Conservation (phyloP, 805 yeast genomes). For the Kluyveromyces wickerhamii region DNA sequence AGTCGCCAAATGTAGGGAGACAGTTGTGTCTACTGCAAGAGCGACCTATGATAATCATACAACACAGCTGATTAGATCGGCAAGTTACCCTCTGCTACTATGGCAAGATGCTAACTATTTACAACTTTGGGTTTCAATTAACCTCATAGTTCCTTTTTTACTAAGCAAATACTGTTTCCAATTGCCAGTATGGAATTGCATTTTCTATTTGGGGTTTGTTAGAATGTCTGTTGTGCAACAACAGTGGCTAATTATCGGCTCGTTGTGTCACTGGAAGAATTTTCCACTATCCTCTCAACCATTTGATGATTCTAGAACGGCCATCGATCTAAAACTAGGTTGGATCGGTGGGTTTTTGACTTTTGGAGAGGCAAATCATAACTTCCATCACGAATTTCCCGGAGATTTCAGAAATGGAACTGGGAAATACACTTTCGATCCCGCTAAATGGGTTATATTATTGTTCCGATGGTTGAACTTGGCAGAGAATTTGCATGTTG, state of each 20-base stretch:
- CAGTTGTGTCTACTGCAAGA: slow-evolving; percentile 35
- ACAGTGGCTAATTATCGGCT: slow-evolving; percentile 66
- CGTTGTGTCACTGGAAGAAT: slow-evolving; percentile 61
- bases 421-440: slow-evolving; percentile 72
- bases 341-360: slow-evolving; percentile 54
- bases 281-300: slow-evolving; percentile 55
- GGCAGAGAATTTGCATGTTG: slow-evolving; percentile 49
- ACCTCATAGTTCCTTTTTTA: slow-evolving; percentile 55
- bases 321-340: slow-evolving; percentile 45
- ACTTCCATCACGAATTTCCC: slow-evolving; percentile 94
- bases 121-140: slow-evolving; percentile 40
- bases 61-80: slow-evolving; percentile 59
- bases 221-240: slow-evolving; percentile 73
- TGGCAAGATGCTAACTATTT: slow-evolving; percentile 72
- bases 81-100: slow-evolving; percentile 44
- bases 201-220: slow-evolving; percentile 61
- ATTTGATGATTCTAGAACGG: slow-evolving; percentile 66
- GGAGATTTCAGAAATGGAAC: slow-evolving; percentile 76
- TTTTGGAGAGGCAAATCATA: slow-evolving; percentile 86
- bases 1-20: slow-evolving; percentile 38
- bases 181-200: slow-evolving; percentile 66
- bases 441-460: slow-evolving; percentile 70
- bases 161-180: slow-evolving; percentile 63
- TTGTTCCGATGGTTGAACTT: slow-evolving; percentile 37
- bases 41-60: slow-evolving; percentile 9